Evolutionary conservation across 441 rosid genomes (phyloP), one percentile per base, ranked within the genome.

Genomic region (Pelargonium citronellum): DNA sequence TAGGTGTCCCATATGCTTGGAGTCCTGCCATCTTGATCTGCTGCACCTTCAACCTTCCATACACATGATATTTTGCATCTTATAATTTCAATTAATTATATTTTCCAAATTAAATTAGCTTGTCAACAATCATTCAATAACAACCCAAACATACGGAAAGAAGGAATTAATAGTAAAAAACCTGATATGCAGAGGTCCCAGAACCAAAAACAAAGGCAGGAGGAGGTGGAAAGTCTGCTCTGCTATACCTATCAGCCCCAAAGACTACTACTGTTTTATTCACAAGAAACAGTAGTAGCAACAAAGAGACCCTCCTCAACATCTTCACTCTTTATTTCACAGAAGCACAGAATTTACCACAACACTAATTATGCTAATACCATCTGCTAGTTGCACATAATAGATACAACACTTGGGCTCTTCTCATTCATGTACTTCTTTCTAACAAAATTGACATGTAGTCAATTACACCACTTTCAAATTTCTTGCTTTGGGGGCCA

Each of bases 11-110:
- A 17, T 70, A 75, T 70, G 12, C 78, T 70, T 8, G 74, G 78
- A 44, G 78, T 70, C 68, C 78, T 75, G 55, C 74, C 74, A 67
- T 75, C 78, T 62, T 66, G 70, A 37, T 16, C 67, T 8, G 78
- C 69, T 0, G 67, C 78, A n/a, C 78, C 78, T 49, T 75, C 78
- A 62, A 70, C 74, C 78, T 67, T 55, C 61, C 20, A 53, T 53
- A 53, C 60, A 53, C 60, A 53, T 7, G 15, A 27, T 2, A 2
- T 27, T 27, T 27, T 60, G 20, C 2, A 58, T 6, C 9, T 5
- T 7, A 7, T n/a, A n/a, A n/a, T n/a, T n/a, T n/a, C n/a, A n/a
- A n/a, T n/a, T n/a, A n/a, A n/a, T n/a, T n/a, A n/a, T n/a, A n/a
- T n/a, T n/a, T n/a, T n/a, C n/a, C n/a, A n/a, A n/a, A n/a, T n/a